A percentile compares a stretch with the other conserved stretches of the same genome.
These are phyloP conservation scores for Lactarius tabidus DNA, from an alignment of 768 basidiomycete genomes.

Conservation along the genomic window DNA sequence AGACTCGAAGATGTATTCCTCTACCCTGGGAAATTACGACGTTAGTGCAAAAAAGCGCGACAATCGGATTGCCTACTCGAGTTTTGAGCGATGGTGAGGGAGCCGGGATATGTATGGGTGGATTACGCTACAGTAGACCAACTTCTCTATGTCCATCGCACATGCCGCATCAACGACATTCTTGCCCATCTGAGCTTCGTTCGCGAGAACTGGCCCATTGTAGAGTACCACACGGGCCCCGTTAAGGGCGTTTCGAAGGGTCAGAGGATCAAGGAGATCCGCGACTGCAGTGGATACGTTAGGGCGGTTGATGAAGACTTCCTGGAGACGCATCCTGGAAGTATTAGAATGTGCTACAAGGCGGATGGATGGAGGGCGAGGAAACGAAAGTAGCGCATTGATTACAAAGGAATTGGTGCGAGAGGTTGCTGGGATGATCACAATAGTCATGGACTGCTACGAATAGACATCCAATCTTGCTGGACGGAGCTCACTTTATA, in stretches of 20 bases:
- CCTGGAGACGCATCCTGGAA: slow-evolving; percentile 11
- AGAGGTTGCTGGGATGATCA: slow-evolving; percentile 23
- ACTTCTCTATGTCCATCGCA: slow-evolving; percentile 23
- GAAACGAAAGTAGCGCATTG: slow-evolving; percentile 21
- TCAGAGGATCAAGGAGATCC: slow-evolving; percentile 18
- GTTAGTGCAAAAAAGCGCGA: neutral
- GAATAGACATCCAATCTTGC: neutral
- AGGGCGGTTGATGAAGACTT: slow-evolving; percentile 1
- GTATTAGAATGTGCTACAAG: slow-evolving; percentile 15
- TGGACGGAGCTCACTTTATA: slow-evolving; percentile 16
- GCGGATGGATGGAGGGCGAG: slow-evolving; percentile 19
- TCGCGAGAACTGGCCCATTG: slow-evolving; percentile 17
- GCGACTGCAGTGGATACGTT: slow-evolving; percentile 18
- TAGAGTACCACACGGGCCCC: slow-evolving; percentile 18
- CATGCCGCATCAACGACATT: slow-evolving; percentile 23
- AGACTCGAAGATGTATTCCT: slow-evolving; percentile 38
- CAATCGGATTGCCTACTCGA: slow-evolving; percentile 15
- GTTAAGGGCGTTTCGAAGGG: slow-evolving; percentile 15
- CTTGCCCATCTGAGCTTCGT: slow-evolving; percentile 24
- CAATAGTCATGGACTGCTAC: slow-evolving; percentile 20
- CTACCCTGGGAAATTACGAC: slow-evolving; percentile 27
- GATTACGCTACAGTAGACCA: slow-evolving; percentile 24
- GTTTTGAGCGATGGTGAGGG: slow-evolving; percentile 22
- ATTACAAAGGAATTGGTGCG: slow-evolving; percentile 23
- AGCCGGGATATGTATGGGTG: slow-evolving; percentile 24